Conservation (phyloP, 169 alveolate genomes). For the Amoebophrya sp. region DNA sequence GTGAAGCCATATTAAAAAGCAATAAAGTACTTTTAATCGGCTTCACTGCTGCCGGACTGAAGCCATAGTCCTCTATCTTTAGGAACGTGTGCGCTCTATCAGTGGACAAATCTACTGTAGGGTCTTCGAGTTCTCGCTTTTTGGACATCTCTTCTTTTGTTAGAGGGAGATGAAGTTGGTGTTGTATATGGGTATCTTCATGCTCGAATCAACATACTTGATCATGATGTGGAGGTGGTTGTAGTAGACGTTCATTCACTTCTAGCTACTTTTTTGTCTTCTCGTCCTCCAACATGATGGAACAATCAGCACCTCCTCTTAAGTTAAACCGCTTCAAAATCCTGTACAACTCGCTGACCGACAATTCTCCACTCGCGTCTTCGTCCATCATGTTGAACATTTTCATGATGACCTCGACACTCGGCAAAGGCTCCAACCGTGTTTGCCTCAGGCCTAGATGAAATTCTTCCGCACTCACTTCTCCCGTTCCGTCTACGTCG, state of each 20-base stretch:
- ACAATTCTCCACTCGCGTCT: not conserved
- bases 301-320: no score
- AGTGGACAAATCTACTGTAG: not conserved
- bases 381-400: not conserved
- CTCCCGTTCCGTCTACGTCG: not conserved
- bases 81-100: not conserved
- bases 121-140: not conserved
- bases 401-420: not conserved
- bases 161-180: no score
- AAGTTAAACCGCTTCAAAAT: not conserved
- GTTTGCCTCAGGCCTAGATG: not conserved
- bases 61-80: not conserved
- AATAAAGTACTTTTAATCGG: not conserved
- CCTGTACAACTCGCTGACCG: not conserved
- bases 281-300: no score
- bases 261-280: no score
- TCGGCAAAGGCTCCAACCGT: not conserved
- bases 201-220: no score
- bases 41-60: not conserved
- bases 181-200: no score
- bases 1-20: no score
- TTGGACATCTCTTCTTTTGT: not conserved
- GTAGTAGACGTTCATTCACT: no score
- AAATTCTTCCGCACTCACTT: not conserved
- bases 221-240: no score